Evolutionary conservation across 75 land plant genomes (phyloP).

Genomic region (Adiantum capillusveneris): DNA sequence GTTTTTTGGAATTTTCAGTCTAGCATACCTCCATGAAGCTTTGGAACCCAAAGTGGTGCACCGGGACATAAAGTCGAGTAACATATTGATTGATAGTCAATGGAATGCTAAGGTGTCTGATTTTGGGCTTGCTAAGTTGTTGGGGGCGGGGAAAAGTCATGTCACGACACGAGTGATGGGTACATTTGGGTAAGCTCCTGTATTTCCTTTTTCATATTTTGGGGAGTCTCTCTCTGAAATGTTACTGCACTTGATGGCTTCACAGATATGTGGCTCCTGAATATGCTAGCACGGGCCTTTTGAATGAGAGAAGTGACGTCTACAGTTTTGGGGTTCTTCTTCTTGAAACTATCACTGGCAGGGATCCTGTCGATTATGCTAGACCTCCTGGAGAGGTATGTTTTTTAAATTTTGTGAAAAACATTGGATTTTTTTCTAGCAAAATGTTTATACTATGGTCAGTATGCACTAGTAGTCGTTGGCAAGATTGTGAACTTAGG

Average conservation of each 20-base stretch:
- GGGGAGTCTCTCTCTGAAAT: neutral
- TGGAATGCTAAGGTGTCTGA: conserved; percentile 91
- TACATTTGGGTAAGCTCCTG: conserved; percentile 58
- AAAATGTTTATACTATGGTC: no score
- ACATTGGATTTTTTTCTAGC: no score
- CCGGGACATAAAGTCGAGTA: conserved; percentile 81
- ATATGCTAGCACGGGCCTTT: conserved; percentile 85
- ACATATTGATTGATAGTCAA: conserved; percentile 70
- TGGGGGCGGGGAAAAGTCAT: conserved; percentile 62
- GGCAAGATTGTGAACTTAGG: no score
- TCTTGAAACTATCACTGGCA: conserved; percentile 82
- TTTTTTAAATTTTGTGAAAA: neutral
- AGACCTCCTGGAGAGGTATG: conserved; percentile 72
- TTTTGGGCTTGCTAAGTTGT: conserved; percentile 84
- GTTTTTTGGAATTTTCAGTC: conserved; percentile 35
- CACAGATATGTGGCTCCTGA: conserved; percentile 86
- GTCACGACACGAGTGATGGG: conserved; percentile 90
- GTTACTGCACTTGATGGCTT: neutral
- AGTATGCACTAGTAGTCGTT: no score
- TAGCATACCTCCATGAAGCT: conserved; percentile 88
- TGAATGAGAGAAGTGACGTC: conserved; percentile 77
- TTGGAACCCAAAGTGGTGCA: conserved; percentile 94
- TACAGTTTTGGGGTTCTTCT: conserved; percentile 84
- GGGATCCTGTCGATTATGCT: conserved; percentile 71
- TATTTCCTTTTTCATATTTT: neutral